These are phyloP conservation scores for Ophiostoma australiae DNA, from an alignment of 2,329 filamentous ascomycete species.

Conservation along the genomic window DNA sequence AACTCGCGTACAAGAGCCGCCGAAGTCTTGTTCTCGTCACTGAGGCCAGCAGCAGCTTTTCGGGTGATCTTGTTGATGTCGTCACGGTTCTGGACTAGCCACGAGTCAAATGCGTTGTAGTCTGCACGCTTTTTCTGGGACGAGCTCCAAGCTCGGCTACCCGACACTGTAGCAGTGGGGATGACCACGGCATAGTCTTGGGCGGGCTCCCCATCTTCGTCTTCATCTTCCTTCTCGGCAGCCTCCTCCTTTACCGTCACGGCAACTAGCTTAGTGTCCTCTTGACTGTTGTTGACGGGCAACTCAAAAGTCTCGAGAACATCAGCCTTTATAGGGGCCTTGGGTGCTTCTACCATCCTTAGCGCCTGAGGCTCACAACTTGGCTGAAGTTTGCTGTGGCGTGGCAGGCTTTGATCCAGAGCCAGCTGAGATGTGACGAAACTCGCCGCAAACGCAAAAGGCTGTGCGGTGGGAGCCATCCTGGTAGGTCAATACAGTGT, in stretches of 20 bases:
- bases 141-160: conserved; percentile 25
- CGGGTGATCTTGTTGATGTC: conserved; percentile 32
- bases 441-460: conserved; percentile 19
- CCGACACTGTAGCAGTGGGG: background rate
- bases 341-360: background rate
- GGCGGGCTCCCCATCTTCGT: background rate
- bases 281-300: background rate
- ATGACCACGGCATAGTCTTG: conserved; percentile 10
- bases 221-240: conserved; percentile 1
- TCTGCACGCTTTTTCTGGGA: conserved; percentile 48
- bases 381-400: background rate
- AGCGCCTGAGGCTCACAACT: background rate
- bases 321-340: background rate
- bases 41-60: conserved; percentile 30
- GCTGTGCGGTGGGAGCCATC: conserved; percentile 11
- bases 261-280: background rate
- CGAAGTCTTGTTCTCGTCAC: conserved; percentile 34
- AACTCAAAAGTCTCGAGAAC: background rate
- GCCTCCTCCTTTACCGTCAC: background rate
- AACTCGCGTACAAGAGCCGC: conserved; percentile 36
- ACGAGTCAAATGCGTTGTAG: conserved; percentile 46
- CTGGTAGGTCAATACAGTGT: background rate
- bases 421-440: conserved; percentile 18
- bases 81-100: conserved; percentile 37
- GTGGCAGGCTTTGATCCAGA: background rate